Evolutionary conservation across 345 rosid genomes (phyloP), one percentile per base, ranked within the genome.

Genomic region (Balakata baccata): DNA sequence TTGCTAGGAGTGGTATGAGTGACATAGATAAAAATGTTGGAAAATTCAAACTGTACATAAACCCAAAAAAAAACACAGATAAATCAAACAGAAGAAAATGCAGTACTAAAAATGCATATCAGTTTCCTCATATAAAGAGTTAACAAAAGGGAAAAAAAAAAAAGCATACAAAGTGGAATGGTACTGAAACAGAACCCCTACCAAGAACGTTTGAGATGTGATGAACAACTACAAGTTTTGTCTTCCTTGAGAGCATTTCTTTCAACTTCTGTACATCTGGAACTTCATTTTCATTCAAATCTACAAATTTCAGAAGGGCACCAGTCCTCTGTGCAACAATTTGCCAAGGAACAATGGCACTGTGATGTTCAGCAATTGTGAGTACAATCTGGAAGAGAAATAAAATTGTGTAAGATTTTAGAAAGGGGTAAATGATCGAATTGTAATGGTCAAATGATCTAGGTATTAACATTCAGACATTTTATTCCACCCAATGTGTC

Each of bases 301-400:
- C 74, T 16, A 87, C 88, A 80, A 76, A 95, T 78, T 87, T 92
- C 61, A 95, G 70, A 72, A 87, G 69, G 4, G 97, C 97, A 64
- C 98, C 97, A 11, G 93, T 89, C 76, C 84, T 88, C 77, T 88
- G 86, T 23, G 98, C 86, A 54, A 87, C 90, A 49, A 90, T 67
- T 87, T 95, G 99, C 98, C 98, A 92, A n/a, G 99, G 99, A 72
- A 92, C 98, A 75, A 95, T 90, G 59, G 90, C 87, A 63, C 99
- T 92, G 56, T 95, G 99, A 77, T 92, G 99, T 70, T 95, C 99
- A 9, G 94, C 98, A 20, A 92, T 71, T 13, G 98, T 87, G 60
- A 89, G 86, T 53, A 91, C 9, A 54, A 95, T 72, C 99, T 94
- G 87, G 73, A 65, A 75, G 70, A 74, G 77, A 81, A 76, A 69